Evolutionary conservation across 225 moss, liverwort and hornwort genomes (phyloP), one percentile per base, ranked within the genome.

Genomic region (Ulota crispa): DNA sequence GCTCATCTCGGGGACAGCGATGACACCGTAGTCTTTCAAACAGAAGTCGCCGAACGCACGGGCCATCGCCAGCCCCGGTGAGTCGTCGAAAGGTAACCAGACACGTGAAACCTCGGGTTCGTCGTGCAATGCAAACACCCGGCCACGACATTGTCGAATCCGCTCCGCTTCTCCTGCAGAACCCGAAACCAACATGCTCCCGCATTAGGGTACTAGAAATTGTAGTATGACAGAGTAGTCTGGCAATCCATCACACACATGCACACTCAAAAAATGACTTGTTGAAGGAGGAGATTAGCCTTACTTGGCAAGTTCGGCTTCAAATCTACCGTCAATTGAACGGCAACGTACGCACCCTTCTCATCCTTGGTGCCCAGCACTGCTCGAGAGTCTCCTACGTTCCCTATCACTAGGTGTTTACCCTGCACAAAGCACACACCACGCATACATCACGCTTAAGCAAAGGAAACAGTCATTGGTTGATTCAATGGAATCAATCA

Each of bases 231-330:
- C 18, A 66, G 32, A 65, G 3, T 30, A 39, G 30, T 50, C 37
- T 26, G 55, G 37, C 28, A 79, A 47, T 47, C 45, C 15, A 47
- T 31, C 57, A 32, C 31, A 16, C 6, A 50, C 18, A 50, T 1
- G 9, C n/a, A 68, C 24, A 82, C 15, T 1, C 41, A 27, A 64
- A 57, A 43, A 13, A 28, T 19, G 56, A 52, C 19, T 6, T 41
- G n/a, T 28, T 10, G 74, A 20, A 11, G 11, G 52, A 43, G 30
- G 56, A 43, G 56, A n/a, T 34, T 24, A 30, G 68, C 76, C 66
- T 66, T 84, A 90, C 90, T 78, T 84, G 90, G 90, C 84, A 90
- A 80, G 80, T 88, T 88, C 9, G 90, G 90, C 79, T 90, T 90
- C 83, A 88, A 82, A 60, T 90, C 90, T n/a, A 88, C 84, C 10